Evolutionary conservation across 179 eudicot species (phyloP).

Genomic region (Beta macrorhiza): DNA sequence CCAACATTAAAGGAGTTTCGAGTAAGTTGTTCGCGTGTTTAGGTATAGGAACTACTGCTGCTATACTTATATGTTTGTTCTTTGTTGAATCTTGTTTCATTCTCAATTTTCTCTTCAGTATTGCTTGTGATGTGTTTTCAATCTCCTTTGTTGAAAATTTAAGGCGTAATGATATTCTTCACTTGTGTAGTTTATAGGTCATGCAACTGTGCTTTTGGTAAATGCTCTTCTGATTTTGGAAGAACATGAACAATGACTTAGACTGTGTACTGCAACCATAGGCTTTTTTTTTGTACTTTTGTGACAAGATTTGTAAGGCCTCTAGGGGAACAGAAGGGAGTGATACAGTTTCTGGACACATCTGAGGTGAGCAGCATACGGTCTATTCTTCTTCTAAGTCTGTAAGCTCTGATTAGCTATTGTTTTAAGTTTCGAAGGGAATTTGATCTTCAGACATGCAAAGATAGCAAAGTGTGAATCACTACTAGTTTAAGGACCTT

Average conservation of each 20-base stretch:
- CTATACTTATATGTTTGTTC: background rate
- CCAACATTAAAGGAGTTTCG: constrained; percentile 85
- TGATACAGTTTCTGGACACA: background rate
- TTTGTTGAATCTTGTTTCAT: background rate
- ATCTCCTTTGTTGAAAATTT: background rate
- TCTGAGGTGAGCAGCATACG: background rate
- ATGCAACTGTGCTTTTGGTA: background rate
- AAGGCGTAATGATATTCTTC: background rate
- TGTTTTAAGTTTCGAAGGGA: background rate
- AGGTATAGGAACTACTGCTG: constrained; percentile 1
- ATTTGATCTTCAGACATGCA: background rate
- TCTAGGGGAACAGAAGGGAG: background rate
- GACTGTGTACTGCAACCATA: background rate
- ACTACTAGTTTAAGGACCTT: background rate
- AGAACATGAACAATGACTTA: background rate
- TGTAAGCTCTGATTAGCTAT: background rate
- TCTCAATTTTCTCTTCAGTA: background rate
- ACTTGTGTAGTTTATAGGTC: background rate
- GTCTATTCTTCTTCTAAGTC: background rate
- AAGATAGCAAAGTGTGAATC: background rate
- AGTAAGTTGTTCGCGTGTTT: constrained; percentile 40
- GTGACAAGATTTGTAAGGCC: background rate
- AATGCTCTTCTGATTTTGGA: background rate
- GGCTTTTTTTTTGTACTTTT: background rate
- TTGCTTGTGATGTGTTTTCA: constrained; percentile 3